Percentiles rank a stretch among this genome's conserved stretches.
These are phyloP conservation scores for Microascus cirrosus DNA, from an alignment of 2,329 filamentous ascomycete genomes.

Conservation along the genomic window DNA sequence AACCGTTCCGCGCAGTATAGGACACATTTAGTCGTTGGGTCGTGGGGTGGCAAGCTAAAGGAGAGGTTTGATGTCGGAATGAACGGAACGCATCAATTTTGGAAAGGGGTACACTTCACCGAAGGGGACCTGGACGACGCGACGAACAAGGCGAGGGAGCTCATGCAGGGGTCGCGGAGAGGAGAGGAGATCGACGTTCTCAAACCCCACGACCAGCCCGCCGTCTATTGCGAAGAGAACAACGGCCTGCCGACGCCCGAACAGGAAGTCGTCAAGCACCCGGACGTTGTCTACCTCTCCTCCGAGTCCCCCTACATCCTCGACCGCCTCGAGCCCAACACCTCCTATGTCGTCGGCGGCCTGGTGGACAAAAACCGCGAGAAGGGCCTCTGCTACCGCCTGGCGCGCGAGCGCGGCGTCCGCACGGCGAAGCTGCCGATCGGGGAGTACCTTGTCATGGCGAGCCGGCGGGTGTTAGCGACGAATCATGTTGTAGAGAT, in stretches of 20 bases:
- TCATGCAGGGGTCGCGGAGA: slow-evolving; percentile 49
- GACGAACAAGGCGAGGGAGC: slow-evolving; percentile 50
- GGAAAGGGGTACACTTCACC: slow-evolving; percentile 68
- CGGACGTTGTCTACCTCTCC: slow-evolving; percentile 69
- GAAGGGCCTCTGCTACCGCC: slow-evolving; percentile 85
- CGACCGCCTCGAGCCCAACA: slow-evolving; percentile 72
- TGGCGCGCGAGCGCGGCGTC: slow-evolving; percentile 63
- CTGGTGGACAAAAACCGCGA: slow-evolving; percentile 94
- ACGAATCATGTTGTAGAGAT: slow-evolving; percentile 97
- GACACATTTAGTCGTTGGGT: slow-evolving; percentile 64
- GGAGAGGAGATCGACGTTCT: slow-evolving; percentile 52
- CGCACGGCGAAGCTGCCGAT: slow-evolving; percentile 88
- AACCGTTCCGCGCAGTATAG: slow-evolving; percentile 61
- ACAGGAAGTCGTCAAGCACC: slow-evolving; percentile 19
- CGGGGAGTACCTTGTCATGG: slow-evolving; percentile 89
- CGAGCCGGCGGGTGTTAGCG: slow-evolving; percentile 71
- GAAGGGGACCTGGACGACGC: slow-evolving; percentile 65
- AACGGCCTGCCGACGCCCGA: slow-evolving; percentile 12
- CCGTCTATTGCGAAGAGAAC: slow-evolving; percentile 18
- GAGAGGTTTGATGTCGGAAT: slow-evolving; percentile 72
- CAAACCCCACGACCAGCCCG: slow-evolving; percentile 18
- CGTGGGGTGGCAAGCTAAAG: slow-evolving; percentile 65
- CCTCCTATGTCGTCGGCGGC: slow-evolving; percentile 86
- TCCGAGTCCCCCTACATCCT: slow-evolving; percentile 85
- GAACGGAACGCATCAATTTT: slow-evolving; percentile 58